A percentile compares a stretch with the other conserved stretches of the same genome.
Conservation (phyloP, 2,329 filamentous ascomycete genomes). For the Aspergillus texensis region DNA sequence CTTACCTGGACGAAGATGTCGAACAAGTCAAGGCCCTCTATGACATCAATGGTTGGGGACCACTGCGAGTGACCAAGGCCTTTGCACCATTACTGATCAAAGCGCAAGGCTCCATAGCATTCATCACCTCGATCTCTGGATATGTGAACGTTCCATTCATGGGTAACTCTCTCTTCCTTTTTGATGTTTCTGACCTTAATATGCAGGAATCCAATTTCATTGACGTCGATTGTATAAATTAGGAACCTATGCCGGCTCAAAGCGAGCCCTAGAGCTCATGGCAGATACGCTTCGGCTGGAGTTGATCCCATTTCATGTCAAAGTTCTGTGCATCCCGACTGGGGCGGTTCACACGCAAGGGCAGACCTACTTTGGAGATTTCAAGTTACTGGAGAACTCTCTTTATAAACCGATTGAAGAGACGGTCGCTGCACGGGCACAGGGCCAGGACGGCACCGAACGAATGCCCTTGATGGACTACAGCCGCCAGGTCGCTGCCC, state of each 20-base stretch:
- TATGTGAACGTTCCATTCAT: slow-evolving; percentile 33
- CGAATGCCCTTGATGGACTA: slow-evolving; percentile 12
- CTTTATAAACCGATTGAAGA: slow-evolving; percentile 25
- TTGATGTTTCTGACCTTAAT: too few relatives aligned
- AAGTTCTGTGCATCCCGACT: slow-evolving; percentile 22
- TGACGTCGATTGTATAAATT: background rate
- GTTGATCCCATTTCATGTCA: slow-evolving; percentile 23
- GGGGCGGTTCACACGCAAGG: slow-evolving; percentile 21
- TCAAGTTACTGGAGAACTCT: slow-evolving; percentile 19
- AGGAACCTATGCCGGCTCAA: slow-evolving; percentile 27
- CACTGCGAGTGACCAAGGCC: slow-evolving; percentile 17
- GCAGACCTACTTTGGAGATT: slow-evolving; percentile 21
- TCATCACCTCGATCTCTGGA: slow-evolving; percentile 24
- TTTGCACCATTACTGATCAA: slow-evolving; percentile 32
- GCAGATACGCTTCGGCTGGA: slow-evolving; percentile 29
- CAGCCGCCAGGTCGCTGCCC: slow-evolving; percentile 12
- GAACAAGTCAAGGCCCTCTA: slow-evolving; percentile 29
- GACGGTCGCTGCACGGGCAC: slow-evolving; percentile 10
- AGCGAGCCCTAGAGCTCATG: slow-evolving; percentile 24
- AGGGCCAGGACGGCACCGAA: slow-evolving; percentile 10
- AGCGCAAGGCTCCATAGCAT: slow-evolving; percentile 24
- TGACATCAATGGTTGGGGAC: slow-evolving; percentile 23
- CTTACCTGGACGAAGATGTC: slow-evolving; percentile 41
- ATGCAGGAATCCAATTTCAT: too few relatives aligned
- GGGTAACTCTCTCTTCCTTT: slow-evolving; percentile 22